Conservation (phyloP, 2,329 filamentous ascomycete species). For the Stromatinia cepivora region DNA sequence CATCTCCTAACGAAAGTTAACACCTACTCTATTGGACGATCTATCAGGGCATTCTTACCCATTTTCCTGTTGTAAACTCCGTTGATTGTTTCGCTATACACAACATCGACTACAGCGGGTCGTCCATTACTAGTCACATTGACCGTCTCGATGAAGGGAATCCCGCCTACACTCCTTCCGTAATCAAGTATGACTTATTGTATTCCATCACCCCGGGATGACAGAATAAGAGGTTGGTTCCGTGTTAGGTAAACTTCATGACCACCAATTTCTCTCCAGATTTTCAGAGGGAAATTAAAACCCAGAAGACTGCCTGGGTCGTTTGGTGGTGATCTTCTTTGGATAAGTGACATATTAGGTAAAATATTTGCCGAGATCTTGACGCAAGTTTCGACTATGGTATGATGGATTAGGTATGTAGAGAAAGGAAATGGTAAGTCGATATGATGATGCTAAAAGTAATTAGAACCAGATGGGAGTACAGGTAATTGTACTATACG, state of each 20-base stretch:
- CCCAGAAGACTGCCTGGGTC: slow-evolving; percentile 2
- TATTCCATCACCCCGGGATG: slow-evolving; percentile 20
- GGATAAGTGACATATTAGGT: background rate
- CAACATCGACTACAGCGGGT: slow-evolving; percentile 29
- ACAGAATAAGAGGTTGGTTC: slow-evolving; percentile 14
- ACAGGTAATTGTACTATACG: background rate
- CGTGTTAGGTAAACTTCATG: background rate
- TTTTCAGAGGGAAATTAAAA: slow-evolving; percentile 9
- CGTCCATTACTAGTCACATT: slow-evolving; percentile 25
- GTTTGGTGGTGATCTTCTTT: slow-evolving; percentile 12
- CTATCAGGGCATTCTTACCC: slow-evolving; percentile 20
- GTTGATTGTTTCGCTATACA: slow-evolving; percentile 33
- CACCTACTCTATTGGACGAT: background rate
- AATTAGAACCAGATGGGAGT: background rate
- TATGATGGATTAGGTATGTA: background rate
- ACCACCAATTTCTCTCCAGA: slow-evolving; percentile 14
- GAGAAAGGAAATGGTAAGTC: background rate
- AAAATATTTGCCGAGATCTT: background rate
- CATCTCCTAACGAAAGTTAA: slow-evolving; percentile 31
- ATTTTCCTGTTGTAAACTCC: slow-evolving; percentile 26
- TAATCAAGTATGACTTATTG: slow-evolving; percentile 33
- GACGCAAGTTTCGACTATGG: background rate
- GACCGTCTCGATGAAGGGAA: slow-evolving; percentile 30
- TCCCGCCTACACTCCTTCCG: slow-evolving; percentile 29
- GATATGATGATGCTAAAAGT: background rate